A percentile compares a stretch with the other conserved stretches of the same genome.
Evolutionary conservation across 768 basidiomycete species (phyloP).

Genomic region (Trametes sanguinea): DNA sequence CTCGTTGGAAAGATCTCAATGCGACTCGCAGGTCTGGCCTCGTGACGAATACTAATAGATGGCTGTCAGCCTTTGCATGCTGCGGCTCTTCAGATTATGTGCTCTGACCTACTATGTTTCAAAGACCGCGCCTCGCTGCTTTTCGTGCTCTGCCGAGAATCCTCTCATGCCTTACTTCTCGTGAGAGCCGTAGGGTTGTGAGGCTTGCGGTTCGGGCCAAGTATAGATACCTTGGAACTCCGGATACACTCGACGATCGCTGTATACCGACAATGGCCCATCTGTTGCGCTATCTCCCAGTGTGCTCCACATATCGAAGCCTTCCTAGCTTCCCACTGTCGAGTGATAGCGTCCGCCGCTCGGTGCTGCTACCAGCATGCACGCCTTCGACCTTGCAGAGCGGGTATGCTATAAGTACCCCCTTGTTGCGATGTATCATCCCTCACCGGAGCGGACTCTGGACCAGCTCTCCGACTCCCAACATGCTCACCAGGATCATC

Average conservation of each 20-base stretch:
- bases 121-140: neutral
- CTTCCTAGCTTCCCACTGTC: neutral
- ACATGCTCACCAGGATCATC: slow-evolving; percentile 25
- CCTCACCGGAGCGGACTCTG: slow-evolving; percentile 1
- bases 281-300: neutral
- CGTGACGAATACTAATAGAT: neutral
- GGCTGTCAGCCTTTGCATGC: no score
- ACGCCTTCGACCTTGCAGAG: no score
- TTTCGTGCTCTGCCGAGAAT: neutral
- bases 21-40: neutral
- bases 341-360: neutral
- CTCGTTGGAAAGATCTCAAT: no score
- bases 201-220: neutral
- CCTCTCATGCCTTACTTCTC: slow-evolving; percentile 1
- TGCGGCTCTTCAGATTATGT: no score
- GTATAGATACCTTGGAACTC: neutral
- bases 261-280: slow-evolving; percentile 15
- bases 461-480: neutral
- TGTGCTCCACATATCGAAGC: slow-evolving; percentile 11
- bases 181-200: neutral
- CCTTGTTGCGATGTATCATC: no score
- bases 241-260: slow-evolving; percentile 2
- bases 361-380: neutral
- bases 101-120: no score
- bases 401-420: no score